A percentile compares a stretch with the other conserved stretches of the same genome.
phyloP scores from a whole-genome alignment of 1,139 yeast species.

The Suhomyces anneliseae region DNA sequence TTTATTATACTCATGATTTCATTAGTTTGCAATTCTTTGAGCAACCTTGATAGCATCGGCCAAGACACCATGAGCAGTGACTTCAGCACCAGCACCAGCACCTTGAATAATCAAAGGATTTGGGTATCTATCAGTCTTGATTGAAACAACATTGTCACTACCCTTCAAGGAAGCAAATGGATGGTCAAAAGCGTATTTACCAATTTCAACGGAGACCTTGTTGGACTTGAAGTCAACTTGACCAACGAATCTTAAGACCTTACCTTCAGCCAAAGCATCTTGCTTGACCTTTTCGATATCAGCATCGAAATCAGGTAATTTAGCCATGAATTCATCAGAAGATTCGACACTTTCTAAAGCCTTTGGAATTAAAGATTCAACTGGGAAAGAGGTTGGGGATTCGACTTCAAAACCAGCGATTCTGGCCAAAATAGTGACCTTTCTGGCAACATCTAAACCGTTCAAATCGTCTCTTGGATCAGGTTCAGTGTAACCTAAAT shows the following conservation, averaged over 20 bases:
- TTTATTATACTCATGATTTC: background rate
- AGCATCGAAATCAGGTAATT: conserved; percentile 78
- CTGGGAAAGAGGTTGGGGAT: conserved; percentile 95
- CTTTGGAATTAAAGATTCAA: conserved; percentile 87
- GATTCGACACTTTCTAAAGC: conserved; percentile 72
- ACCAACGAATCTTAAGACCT: conserved; percentile 93
- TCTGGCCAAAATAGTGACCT: conserved; percentile 93
- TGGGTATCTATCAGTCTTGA: conserved; percentile 85
- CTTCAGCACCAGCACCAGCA: conserved; percentile 99
- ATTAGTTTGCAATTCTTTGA: conserved; percentile 65
- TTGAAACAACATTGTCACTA: conserved; percentile 91
- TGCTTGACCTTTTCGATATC: conserved; percentile 76
- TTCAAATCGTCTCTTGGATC: conserved; percentile 98
- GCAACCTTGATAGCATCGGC: conserved; percentile 91
- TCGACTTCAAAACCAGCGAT: conserved; percentile 82
- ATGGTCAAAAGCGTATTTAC: conserved; percentile 79
- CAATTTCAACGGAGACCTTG: conserved; percentile 81
- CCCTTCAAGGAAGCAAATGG: conserved; percentile 96
- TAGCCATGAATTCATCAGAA: conserved; percentile 75
- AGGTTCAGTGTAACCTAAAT: conserved; percentile 96
- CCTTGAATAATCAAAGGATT: conserved; percentile 96
- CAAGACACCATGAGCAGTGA: conserved; percentile 97
- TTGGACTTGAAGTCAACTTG: conserved; percentile 73
- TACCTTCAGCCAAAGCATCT: conserved; percentile 77
- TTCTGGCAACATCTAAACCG: conserved; percentile 97